phyloP scores from a whole-genome alignment of 371 early-diverging fungal genomes.

The Saksenaea oblongispora region DNA sequence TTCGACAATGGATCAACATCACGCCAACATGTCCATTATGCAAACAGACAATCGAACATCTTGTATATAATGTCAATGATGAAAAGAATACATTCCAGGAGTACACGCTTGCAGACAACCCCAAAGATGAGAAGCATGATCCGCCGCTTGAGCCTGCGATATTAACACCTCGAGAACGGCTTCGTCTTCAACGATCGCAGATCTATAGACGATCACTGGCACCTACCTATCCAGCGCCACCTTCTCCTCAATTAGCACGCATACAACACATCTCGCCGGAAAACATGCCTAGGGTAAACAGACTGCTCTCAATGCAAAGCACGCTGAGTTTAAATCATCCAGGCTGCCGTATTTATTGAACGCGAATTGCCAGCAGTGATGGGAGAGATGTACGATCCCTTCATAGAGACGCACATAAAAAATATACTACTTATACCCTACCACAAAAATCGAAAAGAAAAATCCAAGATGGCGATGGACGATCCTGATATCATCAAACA shows the following conservation, averaged over 20 bases:
- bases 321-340: not conserved
- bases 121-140: conserved; percentile 22
- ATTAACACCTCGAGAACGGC: conserved; percentile 17
- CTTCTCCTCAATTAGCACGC: conserved; percentile 11
- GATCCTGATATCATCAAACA: conserved; percentile 20
- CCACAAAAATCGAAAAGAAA: conserved; percentile 4
- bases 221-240: conserved; percentile 20
- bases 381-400: conserved; percentile 21
- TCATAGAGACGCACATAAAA: conserved; percentile 31
- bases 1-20: conserved; percentile 61
- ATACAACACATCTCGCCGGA: conserved; percentile 29
- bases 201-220: conserved; percentile 21
- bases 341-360: conserved; percentile 22
- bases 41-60: conserved; percentile 33
- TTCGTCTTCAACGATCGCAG: conserved; percentile 17
- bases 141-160: conserved; percentile 21
- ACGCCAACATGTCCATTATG: conserved; percentile 61
- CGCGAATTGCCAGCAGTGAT: conserved; percentile 34
- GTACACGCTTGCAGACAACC: conserved; percentile 34
- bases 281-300: conserved; percentile 37
- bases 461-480: conserved; percentile 20
- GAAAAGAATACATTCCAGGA: conserved; percentile 38
- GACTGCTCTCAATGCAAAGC: not conserved
- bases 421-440: conserved; percentile 35
- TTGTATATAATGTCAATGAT: conserved; percentile 45